Conservation (phyloP, 2,329 filamentous ascomycete species). For the Penicillium sp. region DNA sequence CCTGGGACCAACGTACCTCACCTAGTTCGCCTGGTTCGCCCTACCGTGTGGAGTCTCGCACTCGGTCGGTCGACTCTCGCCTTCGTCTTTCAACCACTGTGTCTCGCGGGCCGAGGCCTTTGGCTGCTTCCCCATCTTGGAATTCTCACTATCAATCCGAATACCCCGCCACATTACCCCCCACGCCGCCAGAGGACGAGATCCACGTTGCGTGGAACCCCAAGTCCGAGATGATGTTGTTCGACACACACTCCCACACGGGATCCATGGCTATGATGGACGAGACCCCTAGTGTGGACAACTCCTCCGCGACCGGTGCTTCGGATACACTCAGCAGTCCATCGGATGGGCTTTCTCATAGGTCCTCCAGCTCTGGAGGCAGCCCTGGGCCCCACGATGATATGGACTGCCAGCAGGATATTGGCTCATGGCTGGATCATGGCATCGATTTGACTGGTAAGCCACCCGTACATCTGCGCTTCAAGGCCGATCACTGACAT, state of each 20-base stretch:
- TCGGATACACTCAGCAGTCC: constrained; percentile 26
- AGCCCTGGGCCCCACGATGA: constrained; percentile 25
- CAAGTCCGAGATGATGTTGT: constrained; percentile 25
- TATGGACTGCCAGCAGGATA: constrained; percentile 28
- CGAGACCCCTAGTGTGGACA: constrained; percentile 25
- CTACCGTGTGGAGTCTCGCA: constrained; percentile 21
- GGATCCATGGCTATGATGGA: constrained; percentile 24
- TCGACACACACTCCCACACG: constrained; percentile 23
- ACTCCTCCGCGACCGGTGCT: constrained; percentile 20
- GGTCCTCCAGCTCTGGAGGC: constrained; percentile 26
- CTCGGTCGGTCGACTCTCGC: constrained; percentile 24
- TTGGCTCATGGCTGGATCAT: constrained; percentile 32
- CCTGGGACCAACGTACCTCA: constrained; percentile 42
- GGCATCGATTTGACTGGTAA: constrained; percentile 32
- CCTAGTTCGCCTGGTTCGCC: constrained; percentile 20
- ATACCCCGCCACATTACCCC: constrained; percentile 31
- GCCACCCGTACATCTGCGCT: constrained; percentile 8
- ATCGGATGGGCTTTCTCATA: constrained; percentile 25
- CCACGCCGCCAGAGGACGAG: constrained; percentile 38
- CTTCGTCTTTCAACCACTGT: constrained; percentile 31
- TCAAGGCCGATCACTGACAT: constrained; percentile 2
- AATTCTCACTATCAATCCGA: constrained; percentile 21
- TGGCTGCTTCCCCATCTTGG: constrained; percentile 22
- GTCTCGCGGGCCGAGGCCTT: constrained; percentile 26
- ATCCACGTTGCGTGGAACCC: constrained; percentile 33